These are phyloP conservation scores for Dunaliella sp. DNA, from an alignment of 139 green algal species.

Conservation along the genomic window DNA sequence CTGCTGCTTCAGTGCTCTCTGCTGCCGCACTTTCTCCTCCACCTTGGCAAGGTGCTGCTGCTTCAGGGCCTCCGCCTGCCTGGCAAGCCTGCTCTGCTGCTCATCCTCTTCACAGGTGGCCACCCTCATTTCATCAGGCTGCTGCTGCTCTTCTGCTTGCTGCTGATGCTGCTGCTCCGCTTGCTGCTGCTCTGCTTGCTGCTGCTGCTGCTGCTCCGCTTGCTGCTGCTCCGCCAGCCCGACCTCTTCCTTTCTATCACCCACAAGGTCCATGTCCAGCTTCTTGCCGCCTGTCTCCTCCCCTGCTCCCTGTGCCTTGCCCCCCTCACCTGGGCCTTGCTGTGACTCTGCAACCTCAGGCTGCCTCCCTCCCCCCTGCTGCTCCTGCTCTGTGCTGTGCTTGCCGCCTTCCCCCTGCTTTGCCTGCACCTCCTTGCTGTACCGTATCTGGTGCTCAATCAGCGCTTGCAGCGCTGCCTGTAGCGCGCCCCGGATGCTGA, in stretches of 20 bases:
- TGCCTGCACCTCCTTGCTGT: background rate
- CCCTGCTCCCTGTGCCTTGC: background rate
- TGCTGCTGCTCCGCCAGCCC: background rate
- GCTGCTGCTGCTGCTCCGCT: background rate
- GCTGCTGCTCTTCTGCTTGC: background rate
- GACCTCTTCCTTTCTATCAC: background rate
- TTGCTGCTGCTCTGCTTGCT: slow-evolving; percentile 2
- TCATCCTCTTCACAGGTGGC: background rate
- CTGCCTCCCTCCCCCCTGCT: background rate
- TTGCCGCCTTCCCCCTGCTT: background rate
- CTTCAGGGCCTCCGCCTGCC: background rate
- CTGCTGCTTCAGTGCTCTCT: too few species aligned
- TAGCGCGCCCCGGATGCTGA: background rate
- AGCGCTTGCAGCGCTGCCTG: background rate
- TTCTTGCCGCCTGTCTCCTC: background rate
- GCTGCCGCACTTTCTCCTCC: too few species aligned
- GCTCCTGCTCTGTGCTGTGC: background rate
- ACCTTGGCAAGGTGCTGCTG: too few species aligned
- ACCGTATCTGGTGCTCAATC: background rate
- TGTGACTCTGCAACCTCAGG: background rate
- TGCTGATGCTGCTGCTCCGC: background rate
- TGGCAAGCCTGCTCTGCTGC: background rate
- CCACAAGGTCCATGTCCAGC: too few species aligned
- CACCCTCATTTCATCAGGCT: background rate
- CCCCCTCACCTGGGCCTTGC: background rate